Base-by-base conservation (phyloP, 2,329 filamentous ascomycete genomes). In the Elsinoe arachidis region DNA sequence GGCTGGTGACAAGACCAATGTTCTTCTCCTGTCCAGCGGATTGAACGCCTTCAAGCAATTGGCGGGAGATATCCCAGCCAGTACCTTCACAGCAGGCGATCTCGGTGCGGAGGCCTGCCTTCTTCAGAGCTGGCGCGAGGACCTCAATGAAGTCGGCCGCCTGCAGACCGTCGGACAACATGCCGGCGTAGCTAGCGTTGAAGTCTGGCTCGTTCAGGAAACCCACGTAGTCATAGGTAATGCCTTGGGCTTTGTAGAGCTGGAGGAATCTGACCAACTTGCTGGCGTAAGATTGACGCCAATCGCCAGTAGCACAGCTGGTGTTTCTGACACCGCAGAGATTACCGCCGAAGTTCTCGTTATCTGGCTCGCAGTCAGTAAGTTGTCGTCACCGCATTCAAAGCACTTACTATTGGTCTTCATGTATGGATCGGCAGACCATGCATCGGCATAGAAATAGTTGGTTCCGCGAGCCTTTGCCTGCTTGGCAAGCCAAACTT, bases 61-160 rank as follows among this genome's bases (percentile, higher is more conserved):
- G 58, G 14, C 61, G 55, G 14, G 61, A 51, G 41, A 56, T 56
- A 35, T 63, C 57, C 73, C 74, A 76, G 11, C 74, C 75, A 7
- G 70, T 72, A 7, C 69, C 70, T 57, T 77, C 75, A 57, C 75
- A 77, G 67, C 74, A 77, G 34, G 70, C 72, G 26, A 77, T 72
- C 41, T 70, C 59, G 10, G 64, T 67, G 55, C 67, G 68, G 34
- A 74, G 67, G 37, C 70, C 70, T 51, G 68, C 62, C 11, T 64
- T 46, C 62, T 74, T 61, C 52, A 76, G 63, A 15, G 73, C 70
- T 7, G 69, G 65, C 19, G 69, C 66, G 4, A 81, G 70, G n/a
- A 77, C 69, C 54, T 70, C 68, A 67, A 81, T 76, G 65, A 81
- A 80, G 39, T 77, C 74, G 46, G 74, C 77, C 2, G 77, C 77